Evolutionary conservation across 306 rosid genomes (phyloP).

Genomic region (Canavalia gladiata): DNA sequence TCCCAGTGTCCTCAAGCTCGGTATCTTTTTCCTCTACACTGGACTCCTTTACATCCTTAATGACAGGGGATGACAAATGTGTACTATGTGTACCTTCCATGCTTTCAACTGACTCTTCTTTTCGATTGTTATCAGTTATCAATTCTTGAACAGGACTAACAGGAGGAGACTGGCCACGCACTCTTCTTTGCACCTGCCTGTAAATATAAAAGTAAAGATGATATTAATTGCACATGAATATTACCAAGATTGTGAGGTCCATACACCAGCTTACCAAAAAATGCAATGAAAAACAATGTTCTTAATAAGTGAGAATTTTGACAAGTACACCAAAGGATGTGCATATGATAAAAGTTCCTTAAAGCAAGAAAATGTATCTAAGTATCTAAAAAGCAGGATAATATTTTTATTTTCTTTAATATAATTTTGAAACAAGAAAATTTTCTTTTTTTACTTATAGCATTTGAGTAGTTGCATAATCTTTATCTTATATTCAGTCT

Average conservation of each 20-base stretch:
- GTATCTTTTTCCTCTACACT: slow-evolving; percentile 68
- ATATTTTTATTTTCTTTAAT: neutral
- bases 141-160: slow-evolving; percentile 59
- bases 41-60: slow-evolving; percentile 61
- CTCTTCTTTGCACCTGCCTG: slow-evolving; percentile 66
- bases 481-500: slow-evolving; percentile 9
- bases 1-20: slow-evolving; percentile 65
- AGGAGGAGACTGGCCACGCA: slow-evolving; percentile 62
- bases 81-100: slow-evolving; percentile 66
- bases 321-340: slow-evolving; percentile 15
- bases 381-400: neutral
- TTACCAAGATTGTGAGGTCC: slow-evolving; percentile 29
- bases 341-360: neutral
- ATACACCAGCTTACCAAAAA: slow-evolving; percentile 20
- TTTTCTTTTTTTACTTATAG: neutral
- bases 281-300: slow-evolving; percentile 19
- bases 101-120: slow-evolving; percentile 82
- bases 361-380: neutral
- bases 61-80: slow-evolving; percentile 64
- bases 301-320: neutral
- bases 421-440: slow-evolving; percentile 27
- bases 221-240: slow-evolving; percentile 35
- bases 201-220: slow-evolving; percentile 38
- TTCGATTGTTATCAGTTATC: slow-evolving; percentile 51
- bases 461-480: slow-evolving; percentile 26